Base-by-base conservation (phyloP, 768 basidiomycete species). In the Termitomyces sp. region DNA sequence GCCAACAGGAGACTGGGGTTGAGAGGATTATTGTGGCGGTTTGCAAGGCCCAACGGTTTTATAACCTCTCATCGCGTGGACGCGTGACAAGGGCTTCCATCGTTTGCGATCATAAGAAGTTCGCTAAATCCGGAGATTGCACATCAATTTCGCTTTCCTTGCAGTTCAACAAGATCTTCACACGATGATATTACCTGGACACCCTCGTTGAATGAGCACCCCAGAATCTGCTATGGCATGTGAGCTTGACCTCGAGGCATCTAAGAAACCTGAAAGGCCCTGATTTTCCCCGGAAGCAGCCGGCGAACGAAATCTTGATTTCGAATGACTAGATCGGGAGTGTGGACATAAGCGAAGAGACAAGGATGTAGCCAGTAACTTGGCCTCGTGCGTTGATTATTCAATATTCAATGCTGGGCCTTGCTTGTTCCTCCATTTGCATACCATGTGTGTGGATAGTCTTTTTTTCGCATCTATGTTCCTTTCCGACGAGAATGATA, bases 81-180 rank as follows among this genome's bases (percentile, higher is more conserved):
- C 60, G 67, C 64, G 70, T 74, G 72, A 72, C 69, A 54, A n/a
- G 58, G 60, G 33, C 36, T 49, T 45, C 52, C 50, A 69, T 68
- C 68, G 64, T 54, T 59, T 66, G 64, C 66, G 59, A 64, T 66
- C 61, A 66, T 57, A 58, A 41, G 52, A 53, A 59, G 22, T 50
- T 31, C 51, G 56, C 65, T 63, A 53, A 57, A 54, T 49, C 55
- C 64, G 65, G 64, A 63, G 64, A 63, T 53, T 64, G 56, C 56
- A 64, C 65, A 68, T 70, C 67, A 61, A 60, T n/a, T 61, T 59
- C 36, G 23, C 42, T 47, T 62, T 64, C 61, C 59, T 50, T 58
- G 56, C 35, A 44, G 33, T 43, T 41, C 50, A 55, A 56, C 51
- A 57, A 58, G 59, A 63, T 63, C 52, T 42, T n/a, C n/a, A n/a